phyloP scores from a whole-genome alignment of 75 land plant species.

The Sequoiadendron giganteum region DNA sequence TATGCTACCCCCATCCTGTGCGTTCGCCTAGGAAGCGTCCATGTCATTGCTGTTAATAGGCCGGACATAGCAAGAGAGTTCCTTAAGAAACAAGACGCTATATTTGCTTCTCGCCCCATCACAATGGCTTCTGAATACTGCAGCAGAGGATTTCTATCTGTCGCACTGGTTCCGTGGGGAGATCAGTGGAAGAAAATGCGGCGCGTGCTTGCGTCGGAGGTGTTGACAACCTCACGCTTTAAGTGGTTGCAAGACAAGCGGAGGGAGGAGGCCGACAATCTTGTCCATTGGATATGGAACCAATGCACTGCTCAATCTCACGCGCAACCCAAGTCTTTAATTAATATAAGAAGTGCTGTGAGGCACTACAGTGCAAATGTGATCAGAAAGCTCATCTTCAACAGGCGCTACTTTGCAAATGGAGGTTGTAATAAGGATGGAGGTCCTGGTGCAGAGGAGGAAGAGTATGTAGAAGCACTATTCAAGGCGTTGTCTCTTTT shows the following conservation, averaged over 20 bases:
- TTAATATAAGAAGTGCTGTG: constrained; percentile 17
- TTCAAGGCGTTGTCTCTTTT: constrained; percentile 19
- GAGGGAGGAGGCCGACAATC: constrained; percentile 38
- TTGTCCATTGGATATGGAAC: no score
- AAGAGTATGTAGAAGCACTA: constrained; percentile 24
- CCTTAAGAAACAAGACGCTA: no score
- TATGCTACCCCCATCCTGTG: no score
- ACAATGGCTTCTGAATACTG: no score
- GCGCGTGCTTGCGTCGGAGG: constrained; percentile 29
- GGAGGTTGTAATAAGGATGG: no score
- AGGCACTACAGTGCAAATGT: constrained; percentile 20
- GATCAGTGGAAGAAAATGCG: constrained; percentile 58
- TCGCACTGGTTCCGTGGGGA: no score
- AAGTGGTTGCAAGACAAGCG: constrained; percentile 27
- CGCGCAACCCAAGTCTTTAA: constrained; percentile 7
- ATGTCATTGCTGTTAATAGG: no score
- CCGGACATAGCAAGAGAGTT: no score
- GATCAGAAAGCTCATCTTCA: constrained; percentile 20
- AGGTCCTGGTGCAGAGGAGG: constrained; percentile 10
- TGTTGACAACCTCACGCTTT: constrained; percentile 35
- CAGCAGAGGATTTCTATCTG: no score
- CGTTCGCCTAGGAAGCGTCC: no score
- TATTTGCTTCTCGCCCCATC: no score
- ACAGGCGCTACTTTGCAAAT: background rate
- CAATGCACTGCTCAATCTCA: no score